Percentiles rank a stretch among this genome's conserved stretches.
Conservation (phyloP, 2,329 filamentous ascomycete species). For the Hymenoscyphus occultus region DNA sequence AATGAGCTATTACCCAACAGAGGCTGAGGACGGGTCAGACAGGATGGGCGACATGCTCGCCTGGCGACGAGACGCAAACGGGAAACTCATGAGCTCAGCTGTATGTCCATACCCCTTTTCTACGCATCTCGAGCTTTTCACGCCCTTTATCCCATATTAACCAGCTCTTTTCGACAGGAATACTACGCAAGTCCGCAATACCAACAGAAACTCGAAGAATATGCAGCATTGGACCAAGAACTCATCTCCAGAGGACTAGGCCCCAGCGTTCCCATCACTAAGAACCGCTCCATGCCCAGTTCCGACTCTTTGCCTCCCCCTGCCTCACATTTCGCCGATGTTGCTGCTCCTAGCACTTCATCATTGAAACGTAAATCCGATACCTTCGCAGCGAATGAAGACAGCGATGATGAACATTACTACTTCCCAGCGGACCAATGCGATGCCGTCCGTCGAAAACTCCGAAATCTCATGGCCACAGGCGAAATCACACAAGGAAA, state of each 20-base stretch:
- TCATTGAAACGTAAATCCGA: slow-evolving; percentile 22
- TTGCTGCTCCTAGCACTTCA: too few species aligned
- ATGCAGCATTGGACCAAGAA: not conserved
- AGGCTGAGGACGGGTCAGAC: not conserved
- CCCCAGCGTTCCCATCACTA: not conserved
- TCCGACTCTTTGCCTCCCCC: not conserved
- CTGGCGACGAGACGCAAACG: not conserved
- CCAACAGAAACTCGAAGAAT: not conserved
- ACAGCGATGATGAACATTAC: slow-evolving; percentile 17
- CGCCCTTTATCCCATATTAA: not conserved
- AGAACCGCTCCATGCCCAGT: not conserved
- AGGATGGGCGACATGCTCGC: not conserved
- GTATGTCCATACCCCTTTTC: not conserved
- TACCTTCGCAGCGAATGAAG: slow-evolving; percentile 18
- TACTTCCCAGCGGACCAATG: slow-evolving; percentile 25
- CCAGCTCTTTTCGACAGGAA: not conserved
- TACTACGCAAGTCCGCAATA: not conserved
- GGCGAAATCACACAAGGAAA: slow-evolving; percentile 45
- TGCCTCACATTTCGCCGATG: not conserved
- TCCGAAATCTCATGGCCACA: slow-evolving; percentile 40
- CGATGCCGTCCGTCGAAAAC: slow-evolving; percentile 42
- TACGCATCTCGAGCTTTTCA: not conserved
- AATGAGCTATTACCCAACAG: not conserved
- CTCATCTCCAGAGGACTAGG: not conserved
- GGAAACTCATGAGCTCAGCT: slow-evolving; percentile 5